A percentile compares a stretch with the other conserved stretches of the same genome.
Conservation (phyloP, 192 early-diverging fungal genomes). For the Lunasporangiospora selenospora region DNA sequence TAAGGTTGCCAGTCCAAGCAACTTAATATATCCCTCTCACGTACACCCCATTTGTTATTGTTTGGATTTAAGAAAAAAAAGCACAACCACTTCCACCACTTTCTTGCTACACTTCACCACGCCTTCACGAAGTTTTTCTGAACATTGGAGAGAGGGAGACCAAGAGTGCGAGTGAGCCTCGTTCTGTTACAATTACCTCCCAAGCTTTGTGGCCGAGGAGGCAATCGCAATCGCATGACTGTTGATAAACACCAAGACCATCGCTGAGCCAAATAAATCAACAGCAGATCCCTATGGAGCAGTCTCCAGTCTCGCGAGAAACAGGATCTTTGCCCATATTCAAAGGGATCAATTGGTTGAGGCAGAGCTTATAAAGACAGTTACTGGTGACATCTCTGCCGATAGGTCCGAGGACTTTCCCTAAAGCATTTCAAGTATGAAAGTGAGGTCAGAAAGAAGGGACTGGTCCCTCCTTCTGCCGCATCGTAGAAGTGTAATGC, state of each 20-base stretch:
- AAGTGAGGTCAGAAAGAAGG: constrained; percentile 18
- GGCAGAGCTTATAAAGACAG: constrained; percentile 26
- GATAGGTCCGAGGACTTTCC: constrained; percentile 49
- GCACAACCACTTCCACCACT: too few species aligned
- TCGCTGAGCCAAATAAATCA: constrained; percentile 35
- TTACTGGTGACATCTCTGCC: constrained; percentile 48
- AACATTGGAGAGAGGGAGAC: too few species aligned
- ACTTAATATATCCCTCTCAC: too few species aligned
- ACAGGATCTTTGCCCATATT: constrained; percentile 25
- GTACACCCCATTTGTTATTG: too few species aligned
- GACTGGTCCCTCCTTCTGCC: too few species aligned
- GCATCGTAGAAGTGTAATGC: constrained; percentile 44
- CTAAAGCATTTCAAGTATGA: constrained; percentile 49
- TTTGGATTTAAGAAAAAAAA: too few species aligned
- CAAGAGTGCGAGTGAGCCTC: constrained; percentile 48
- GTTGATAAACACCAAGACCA: constrained; percentile 49
- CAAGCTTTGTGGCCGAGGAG: not conserved
- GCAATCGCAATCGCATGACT: constrained; percentile 51
- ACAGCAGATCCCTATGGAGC: constrained; percentile 46
- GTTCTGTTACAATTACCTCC: constrained; percentile 44
- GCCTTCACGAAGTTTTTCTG: too few species aligned
- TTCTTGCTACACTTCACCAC: too few species aligned
- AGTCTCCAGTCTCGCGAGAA: not conserved
- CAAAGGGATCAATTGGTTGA: constrained; percentile 27
- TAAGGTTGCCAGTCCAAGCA: too few species aligned